phyloP scores from a whole-genome alignment of 305 asterid genomes.

The Solanum aculeatissimum region DNA sequence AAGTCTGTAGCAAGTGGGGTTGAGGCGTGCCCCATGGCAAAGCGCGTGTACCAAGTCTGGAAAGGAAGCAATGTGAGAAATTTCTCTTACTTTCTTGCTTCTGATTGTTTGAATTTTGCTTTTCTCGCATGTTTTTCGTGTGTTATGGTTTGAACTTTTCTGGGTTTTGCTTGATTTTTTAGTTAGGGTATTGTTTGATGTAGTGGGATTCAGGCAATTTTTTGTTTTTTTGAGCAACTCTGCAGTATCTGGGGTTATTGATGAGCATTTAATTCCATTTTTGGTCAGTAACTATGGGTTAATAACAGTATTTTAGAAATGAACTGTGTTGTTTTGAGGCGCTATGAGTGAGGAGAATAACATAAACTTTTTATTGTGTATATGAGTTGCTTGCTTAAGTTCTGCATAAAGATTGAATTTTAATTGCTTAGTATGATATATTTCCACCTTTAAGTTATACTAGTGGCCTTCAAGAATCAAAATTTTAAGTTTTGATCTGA shows the following conservation, averaged over 20 bases:
- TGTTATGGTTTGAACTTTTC: not conserved
- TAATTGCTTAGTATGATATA: not conserved
- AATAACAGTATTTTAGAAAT: not conserved
- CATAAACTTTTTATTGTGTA: not conserved
- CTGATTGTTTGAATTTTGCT: conserved; percentile 2
- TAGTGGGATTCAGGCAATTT: not conserved
- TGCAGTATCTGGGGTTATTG: not conserved
- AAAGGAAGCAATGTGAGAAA: conserved; percentile 91
- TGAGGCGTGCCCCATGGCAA: conserved; percentile 51
- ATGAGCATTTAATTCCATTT: not conserved
- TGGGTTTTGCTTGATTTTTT: conserved; percentile 1
- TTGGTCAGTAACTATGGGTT: not conserved
- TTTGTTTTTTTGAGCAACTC: not conserved
- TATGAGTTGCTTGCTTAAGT: not conserved
- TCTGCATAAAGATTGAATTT: not conserved
- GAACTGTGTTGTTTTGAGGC: not conserved
- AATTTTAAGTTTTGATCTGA: not conserved
- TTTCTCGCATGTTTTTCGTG: conserved; percentile 6
- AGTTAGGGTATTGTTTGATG: not conserved
- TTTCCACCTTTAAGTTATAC: not conserved
- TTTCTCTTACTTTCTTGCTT: conserved; percentile 1
- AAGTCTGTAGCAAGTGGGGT: conserved; percentile 2
- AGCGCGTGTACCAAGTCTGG: conserved; percentile 90
- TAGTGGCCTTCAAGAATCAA: not conserved
- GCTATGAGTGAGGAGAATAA: not conserved